phyloP scores from a whole-genome alignment of 306 rosid genomes.

The Medicago ruthenica region DNA sequence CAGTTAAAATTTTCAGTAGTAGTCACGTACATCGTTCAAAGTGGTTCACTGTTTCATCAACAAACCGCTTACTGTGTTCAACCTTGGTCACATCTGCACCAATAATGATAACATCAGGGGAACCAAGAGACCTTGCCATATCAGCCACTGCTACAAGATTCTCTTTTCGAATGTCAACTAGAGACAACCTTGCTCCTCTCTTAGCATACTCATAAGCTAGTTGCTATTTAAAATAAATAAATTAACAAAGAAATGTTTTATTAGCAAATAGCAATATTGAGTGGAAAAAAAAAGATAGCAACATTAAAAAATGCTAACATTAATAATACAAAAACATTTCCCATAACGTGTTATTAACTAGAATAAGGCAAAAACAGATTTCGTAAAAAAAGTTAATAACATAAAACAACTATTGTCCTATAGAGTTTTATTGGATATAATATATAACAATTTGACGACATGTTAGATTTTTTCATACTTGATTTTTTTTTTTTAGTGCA shows the following conservation, averaged over 20 bases:
- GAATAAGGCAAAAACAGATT: too few relatives aligned
- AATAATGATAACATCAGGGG: slow-evolving; percentile 57
- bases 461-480: too few relatives aligned
- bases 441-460: too few relatives aligned
- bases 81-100: slow-evolving; percentile 64
- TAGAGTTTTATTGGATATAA: too few relatives aligned
- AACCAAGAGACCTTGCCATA: slow-evolving; percentile 52
- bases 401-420: too few relatives aligned
- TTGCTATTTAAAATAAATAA: slow-evolving; percentile 34
- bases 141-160: slow-evolving; percentile 56
- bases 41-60: slow-evolving; percentile 59
- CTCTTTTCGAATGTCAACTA: slow-evolving; percentile 60
- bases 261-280: not conserved
- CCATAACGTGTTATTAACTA: too few relatives aligned
- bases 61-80: slow-evolving; percentile 57
- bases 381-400: too few relatives aligned
- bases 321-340: too few relatives aligned
- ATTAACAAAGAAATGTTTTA: not conserved
- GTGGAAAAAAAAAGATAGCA: too few relatives aligned
- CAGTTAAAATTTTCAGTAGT: too few relatives aligned
- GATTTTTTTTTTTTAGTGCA: too few relatives aligned
- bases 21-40: slow-evolving; percentile 56
- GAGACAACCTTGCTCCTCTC: slow-evolving; percentile 65
- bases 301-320: too few relatives aligned
- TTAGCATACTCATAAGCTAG: slow-evolving; percentile 77